Evolutionary conservation across 768 basidiomycete genomes (phyloP).

Genomic region (Hypholoma fasciculare): DNA sequence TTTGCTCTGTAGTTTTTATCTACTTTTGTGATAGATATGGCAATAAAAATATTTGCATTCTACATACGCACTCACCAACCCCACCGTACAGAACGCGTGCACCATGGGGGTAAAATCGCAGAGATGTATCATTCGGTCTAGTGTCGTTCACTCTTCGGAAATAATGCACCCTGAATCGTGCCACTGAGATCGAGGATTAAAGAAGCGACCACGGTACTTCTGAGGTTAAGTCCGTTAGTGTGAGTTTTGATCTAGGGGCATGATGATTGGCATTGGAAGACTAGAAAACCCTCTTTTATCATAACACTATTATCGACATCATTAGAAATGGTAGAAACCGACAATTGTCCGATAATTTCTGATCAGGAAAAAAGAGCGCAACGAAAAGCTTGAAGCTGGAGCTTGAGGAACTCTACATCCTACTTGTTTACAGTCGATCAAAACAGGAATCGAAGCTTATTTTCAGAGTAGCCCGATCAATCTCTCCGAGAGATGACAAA

Average conservation of each 20-base stretch:
- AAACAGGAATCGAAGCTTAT: constrained; percentile 26
- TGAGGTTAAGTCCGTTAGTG: constrained; percentile 22
- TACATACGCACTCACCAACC: background rate
- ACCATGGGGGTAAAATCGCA: background rate
- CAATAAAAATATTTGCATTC: background rate
- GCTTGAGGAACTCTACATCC: background rate
- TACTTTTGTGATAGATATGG: background rate
- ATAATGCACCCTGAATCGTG: background rate
- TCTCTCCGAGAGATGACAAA: background rate
- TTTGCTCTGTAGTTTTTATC: background rate
- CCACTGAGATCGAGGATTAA: constrained; percentile 18
- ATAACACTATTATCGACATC: background rate
- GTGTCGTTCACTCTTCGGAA: constrained; percentile 11
- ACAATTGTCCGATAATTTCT: background rate
- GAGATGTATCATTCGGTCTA: background rate
- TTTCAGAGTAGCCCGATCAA: constrained; percentile 29
- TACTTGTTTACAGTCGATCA: constrained; percentile 18
- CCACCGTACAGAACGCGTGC: no score
- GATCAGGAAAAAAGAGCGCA: background rate
- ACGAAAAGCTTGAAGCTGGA: background rate
- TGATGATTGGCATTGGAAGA: background rate
- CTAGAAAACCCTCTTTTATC: background rate
- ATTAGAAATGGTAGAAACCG: background rate
- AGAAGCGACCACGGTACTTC: constrained; percentile 32
- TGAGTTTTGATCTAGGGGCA: constrained; percentile 15